Evolutionary conservation across 352 stramenopile genomes (phyloP).

Genomic region (Phytophthora pini): DNA sequence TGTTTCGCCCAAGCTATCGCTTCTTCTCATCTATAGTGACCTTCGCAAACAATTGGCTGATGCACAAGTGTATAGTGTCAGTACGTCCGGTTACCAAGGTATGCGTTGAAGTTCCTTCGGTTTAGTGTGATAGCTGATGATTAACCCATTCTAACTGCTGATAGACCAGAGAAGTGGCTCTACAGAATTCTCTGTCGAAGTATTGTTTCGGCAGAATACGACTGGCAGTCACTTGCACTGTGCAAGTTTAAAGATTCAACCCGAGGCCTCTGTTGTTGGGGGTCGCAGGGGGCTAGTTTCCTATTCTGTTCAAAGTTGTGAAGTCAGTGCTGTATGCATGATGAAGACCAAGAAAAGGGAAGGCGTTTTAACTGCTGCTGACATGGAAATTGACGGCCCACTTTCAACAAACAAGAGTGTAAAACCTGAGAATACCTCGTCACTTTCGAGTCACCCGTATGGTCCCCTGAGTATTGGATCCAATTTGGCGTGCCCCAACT

Average conservation of each 20-base stretch:
- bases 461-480: slow-evolving; percentile 52
- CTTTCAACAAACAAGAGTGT: slow-evolving; percentile 46
- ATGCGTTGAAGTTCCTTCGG: neutral
- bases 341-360: slow-evolving; percentile 45
- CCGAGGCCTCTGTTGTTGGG: slow-evolving; percentile 36
- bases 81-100: slow-evolving; percentile 77
- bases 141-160: slow-evolving; percentile 1
- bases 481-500: slow-evolving; percentile 64
- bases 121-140: slow-evolving; percentile 11
- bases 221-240: slow-evolving; percentile 56
- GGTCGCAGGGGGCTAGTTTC: slow-evolving; percentile 28
- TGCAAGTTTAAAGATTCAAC: slow-evolving; percentile 66
- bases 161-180: slow-evolving; percentile 62
- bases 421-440: slow-evolving; percentile 56
- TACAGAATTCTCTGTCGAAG: slow-evolving; percentile 61
- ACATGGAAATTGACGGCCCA: slow-evolving; percentile 37
- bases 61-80: slow-evolving; percentile 64
- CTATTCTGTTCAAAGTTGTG: slow-evolving; percentile 67
- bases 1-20: slow-evolving; percentile 58
- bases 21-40: slow-evolving; percentile 56
- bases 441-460: slow-evolving; percentile 61
- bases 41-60: slow-evolving; percentile 57
- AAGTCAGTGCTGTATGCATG: slow-evolving; percentile 57
- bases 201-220: slow-evolving; percentile 59
- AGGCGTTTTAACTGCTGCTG: slow-evolving; percentile 4